Conservation (phyloP, 2,329 filamentous ascomycete genomes). For the Fusarium sp. region DNA sequence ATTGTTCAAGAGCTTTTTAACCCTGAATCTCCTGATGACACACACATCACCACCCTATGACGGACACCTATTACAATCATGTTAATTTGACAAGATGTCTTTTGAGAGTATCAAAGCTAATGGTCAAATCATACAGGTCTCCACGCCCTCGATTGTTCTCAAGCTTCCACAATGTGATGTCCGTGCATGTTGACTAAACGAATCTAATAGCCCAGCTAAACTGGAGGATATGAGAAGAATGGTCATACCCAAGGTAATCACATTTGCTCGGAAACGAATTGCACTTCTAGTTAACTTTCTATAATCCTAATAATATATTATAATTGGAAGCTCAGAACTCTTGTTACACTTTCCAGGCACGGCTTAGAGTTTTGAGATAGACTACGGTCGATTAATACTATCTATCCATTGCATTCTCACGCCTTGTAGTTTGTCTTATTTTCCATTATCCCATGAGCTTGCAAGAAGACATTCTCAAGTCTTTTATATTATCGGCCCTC, state of each 20-base stretch:
- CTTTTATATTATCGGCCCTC: not conserved
- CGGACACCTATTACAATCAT: constrained; percentile 46
- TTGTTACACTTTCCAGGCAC: too few species aligned
- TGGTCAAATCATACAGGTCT: constrained; percentile 31
- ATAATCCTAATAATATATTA: not conserved
- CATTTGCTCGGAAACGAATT: not conserved
- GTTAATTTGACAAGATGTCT: constrained; percentile 34
- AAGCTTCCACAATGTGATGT: constrained; percentile 27
- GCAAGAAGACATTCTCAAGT: not conserved
- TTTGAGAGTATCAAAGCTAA: constrained; percentile 54
- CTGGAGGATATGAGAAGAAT: not conserved
- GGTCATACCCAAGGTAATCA: not conserved
- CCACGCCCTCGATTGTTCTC: constrained; percentile 4
- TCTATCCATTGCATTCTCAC: not conserved
- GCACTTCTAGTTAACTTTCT: not conserved
- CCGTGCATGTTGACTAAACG: constrained; percentile 3
- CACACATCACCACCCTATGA: constrained; percentile 68
- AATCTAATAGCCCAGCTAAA: not conserved
- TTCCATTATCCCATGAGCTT: not conserved
- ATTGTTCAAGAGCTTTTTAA: constrained; percentile 72
- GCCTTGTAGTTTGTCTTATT: not conserved
- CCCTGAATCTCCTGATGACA: constrained; percentile 70
- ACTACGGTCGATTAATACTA: not conserved
- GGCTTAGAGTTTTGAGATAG: not conserved
- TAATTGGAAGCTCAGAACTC: not conserved